Conservation (phyloP, 306 rosid genomes). For the Rosa persica region DNA sequence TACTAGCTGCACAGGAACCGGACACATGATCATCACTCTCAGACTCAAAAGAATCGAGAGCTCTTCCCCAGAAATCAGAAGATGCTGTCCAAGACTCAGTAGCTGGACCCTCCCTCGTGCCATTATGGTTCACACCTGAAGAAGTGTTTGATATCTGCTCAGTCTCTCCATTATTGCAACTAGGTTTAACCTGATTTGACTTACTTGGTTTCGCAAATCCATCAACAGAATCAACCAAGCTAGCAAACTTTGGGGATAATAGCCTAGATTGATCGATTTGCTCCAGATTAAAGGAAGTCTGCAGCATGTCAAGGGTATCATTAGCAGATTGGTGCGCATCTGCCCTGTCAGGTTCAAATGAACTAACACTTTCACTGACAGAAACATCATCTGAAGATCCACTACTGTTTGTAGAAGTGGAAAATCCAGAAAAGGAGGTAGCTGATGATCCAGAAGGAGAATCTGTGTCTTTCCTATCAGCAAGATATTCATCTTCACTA, state of each 20-base stretch:
- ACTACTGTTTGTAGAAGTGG: constrained; percentile 45
- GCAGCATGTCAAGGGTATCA: constrained; percentile 41
- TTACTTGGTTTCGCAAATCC: constrained; percentile 41
- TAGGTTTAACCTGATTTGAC: constrained; percentile 35
- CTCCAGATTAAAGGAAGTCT: constrained; percentile 28
- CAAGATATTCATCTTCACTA: constrained; percentile 40
- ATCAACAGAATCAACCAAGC: constrained; percentile 57
- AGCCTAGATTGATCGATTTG: constrained; percentile 41
- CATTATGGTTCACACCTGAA: constrained; percentile 23
- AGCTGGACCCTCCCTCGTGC: constrained; percentile 30
- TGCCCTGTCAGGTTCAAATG: constrained; percentile 55
- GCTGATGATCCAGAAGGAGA: constrained; percentile 56
- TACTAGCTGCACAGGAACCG: constrained; percentile 27
- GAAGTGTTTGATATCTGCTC: constrained; percentile 28
- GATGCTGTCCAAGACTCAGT: constrained; percentile 34
- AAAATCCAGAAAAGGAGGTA: constrained; percentile 80
- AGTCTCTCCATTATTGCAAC: constrained; percentile 37
- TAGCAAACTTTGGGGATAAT: constrained; percentile 81
- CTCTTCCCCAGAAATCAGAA: constrained; percentile 71
- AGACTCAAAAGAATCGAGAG: constrained; percentile 40
- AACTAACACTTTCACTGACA: constrained; percentile 59
- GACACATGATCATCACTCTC: constrained; percentile 26
- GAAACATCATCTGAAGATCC: constrained; percentile 80
- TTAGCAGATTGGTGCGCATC: constrained; percentile 47
- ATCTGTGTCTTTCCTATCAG: constrained; percentile 37